Percentiles rank a stretch among this genome's conserved stretches.
phyloP scores from a whole-genome alignment of 192 early-diverging fungal genomes.

The Coemansia sp. region DNA sequence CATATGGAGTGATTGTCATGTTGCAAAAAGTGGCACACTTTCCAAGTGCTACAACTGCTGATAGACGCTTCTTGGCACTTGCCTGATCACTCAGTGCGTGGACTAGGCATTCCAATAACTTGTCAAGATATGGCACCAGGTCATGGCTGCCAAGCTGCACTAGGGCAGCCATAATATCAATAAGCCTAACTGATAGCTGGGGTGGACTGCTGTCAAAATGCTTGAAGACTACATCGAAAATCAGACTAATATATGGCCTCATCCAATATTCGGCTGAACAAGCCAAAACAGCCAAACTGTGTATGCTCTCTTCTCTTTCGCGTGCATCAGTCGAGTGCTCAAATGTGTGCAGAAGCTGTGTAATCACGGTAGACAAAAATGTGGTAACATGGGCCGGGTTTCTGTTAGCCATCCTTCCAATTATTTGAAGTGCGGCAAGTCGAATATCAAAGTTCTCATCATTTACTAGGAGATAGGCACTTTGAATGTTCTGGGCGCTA shows the following conservation, averaged over 20 bases:
- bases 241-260: constrained; percentile 86
- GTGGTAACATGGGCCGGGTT: constrained; percentile 96
- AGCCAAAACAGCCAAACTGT: constrained; percentile 73
- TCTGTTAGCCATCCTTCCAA: constrained; percentile 78
- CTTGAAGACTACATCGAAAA: constrained; percentile 79
- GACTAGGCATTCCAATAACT: constrained; percentile 81
- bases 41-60: constrained; percentile 81
- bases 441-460: constrained; percentile 89
- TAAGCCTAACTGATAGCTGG: constrained; percentile 53
- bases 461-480: constrained; percentile 82
- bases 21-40: constrained; percentile 83
- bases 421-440: constrained; percentile 74
- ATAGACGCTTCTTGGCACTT: constrained; percentile 76
- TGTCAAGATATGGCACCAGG: constrained; percentile 73
- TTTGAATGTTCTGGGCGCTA: constrained; percentile 86
- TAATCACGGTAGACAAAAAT: constrained; percentile 76
- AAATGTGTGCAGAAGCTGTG: constrained; percentile 85
- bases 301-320: constrained; percentile 38
- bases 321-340: constrained; percentile 73
- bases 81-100: constrained; percentile 87
- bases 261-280: constrained; percentile 74
- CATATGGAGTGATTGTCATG: constrained; percentile 85
- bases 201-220: constrained; percentile 74
- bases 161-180: constrained; percentile 69
- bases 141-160: constrained; percentile 80